Evolutionary conservation across 768 basidiomycete species (phyloP), one percentile per base, ranked within the genome.

Genomic region (Psilocybe subaeruginosa): DNA sequence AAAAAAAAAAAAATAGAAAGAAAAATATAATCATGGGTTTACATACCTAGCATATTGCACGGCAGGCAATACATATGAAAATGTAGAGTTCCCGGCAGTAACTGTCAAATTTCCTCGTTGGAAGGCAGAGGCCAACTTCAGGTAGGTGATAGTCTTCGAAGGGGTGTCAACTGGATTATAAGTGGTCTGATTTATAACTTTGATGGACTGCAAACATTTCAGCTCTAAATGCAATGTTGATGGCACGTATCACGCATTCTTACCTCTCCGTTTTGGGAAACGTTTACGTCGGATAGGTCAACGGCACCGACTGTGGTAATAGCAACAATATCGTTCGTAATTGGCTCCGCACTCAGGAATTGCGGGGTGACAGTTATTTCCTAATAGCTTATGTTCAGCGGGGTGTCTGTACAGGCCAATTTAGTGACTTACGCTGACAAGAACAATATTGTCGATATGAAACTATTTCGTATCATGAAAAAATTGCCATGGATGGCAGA

Each of bases 281-380:
- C 77, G 4, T 61, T 66, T 6, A 83, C 57, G 3, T 68, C 65
- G 12, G 76, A 73, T 37, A 83, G 67, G 66, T 84, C 74, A 31
- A 84, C 82, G 2, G 66, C 75, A 16, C 83, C 84, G 54, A 75
- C 70, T 1, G 80, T 80, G 3, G 83, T 85, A 16, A 85, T 76
- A 5, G 82, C 82, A 47, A 85, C 71, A 4, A 81, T 61, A 59
- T 83, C 79, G 64, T 73, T 79, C 5, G 74, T 75, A 8, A 85
- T 61, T 0, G 84, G 84, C 61, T 85, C 84, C 0, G 83, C 84
- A 58, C 80, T 80, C 63, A 85, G 71, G 65, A 85, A 79, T 59
- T 80, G 66, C 3, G 84, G 84, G 2, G 73, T 65, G 31, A 85
- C 70, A 52, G 79, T 68, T 59, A 85, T 82, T 39, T 69, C 66